Conservation (phyloP, 441 rosid genomes). For the Theobroma grandiflorum region DNA sequence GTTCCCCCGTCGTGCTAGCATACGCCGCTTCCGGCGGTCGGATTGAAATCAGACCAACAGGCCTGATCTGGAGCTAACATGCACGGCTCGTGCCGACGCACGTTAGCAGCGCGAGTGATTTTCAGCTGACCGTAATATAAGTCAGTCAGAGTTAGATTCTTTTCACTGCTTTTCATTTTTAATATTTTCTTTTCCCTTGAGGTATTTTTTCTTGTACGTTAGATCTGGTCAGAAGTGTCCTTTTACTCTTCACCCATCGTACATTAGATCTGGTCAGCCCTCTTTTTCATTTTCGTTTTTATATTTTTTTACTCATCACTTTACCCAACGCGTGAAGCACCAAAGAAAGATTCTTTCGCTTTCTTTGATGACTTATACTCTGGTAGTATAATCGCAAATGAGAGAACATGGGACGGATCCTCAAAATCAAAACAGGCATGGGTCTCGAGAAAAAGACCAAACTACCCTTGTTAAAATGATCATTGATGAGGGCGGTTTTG, state of each 20-base stretch:
- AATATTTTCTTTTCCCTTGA: neutral
- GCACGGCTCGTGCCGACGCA: conserved; percentile 22
- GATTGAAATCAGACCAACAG: neutral
- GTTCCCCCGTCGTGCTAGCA: neutral
- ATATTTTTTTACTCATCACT: neutral
- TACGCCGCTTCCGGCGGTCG: conserved; percentile 8
- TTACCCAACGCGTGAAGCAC: conserved; percentile 35
- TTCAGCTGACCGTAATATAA: neutral
- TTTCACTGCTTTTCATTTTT: conserved; percentile 3
- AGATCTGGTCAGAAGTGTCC: conserved; percentile 21
- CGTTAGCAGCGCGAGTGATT: neutral
- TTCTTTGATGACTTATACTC: conserved; percentile 24
- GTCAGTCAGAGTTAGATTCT: conserved; percentile 4
- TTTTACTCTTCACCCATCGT: neutral
- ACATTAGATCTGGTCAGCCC: conserved; percentile 40
- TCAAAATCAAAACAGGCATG: conserved; percentile 30
- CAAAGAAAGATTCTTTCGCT: conserved; percentile 34
- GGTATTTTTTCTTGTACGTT: neutral
- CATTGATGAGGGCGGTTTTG: neutral
- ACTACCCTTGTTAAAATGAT: conserved; percentile 34
- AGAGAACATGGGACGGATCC: conserved; percentile 29
- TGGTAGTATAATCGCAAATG: conserved; percentile 21
- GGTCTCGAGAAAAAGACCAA: conserved; percentile 40
- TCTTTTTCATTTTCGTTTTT: neutral
- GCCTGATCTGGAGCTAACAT: conserved; percentile 19